A percentile compares a stretch with the other conserved stretches of the same genome.
phyloP scores from a whole-genome alignment of 2,329 filamentous ascomycete genomes.

The Apiospora aurea region DNA sequence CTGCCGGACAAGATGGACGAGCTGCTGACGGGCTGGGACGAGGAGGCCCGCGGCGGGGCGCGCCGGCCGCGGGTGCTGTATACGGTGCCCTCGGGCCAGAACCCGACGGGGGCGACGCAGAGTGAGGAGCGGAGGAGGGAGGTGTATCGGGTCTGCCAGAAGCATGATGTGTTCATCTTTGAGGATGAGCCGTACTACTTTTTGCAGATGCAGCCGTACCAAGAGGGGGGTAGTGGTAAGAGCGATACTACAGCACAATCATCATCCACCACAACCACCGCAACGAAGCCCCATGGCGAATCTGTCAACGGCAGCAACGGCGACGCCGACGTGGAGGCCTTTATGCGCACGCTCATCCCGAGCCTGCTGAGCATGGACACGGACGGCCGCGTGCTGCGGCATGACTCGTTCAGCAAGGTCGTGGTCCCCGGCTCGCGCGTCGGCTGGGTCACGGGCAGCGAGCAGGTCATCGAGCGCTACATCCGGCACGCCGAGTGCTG shows the following conservation, averaged over 20 bases:
- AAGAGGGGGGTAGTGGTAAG: slow-evolving; percentile 46
- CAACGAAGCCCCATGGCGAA: slow-evolving; percentile 42
- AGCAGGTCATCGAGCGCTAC: slow-evolving; percentile 84
- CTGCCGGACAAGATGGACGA: slow-evolving; percentile 59
- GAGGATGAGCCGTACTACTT: slow-evolving; percentile 98
- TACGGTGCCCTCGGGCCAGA: slow-evolving; percentile 79
- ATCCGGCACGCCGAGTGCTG: slow-evolving; percentile 82
- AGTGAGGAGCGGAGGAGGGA: slow-evolving; percentile 69
- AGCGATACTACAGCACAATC: too few relatives aligned
- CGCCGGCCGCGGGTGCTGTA: slow-evolving; percentile 64
- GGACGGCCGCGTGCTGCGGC: slow-evolving; percentile 86
- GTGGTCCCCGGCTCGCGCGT: slow-evolving; percentile 81
- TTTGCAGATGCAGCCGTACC: slow-evolving; percentile 83
- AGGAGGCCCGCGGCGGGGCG: slow-evolving; percentile 45
- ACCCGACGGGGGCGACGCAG: slow-evolving; percentile 89
- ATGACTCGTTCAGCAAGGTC: slow-evolving; percentile 95
- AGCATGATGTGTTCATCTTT: slow-evolving; percentile 85
- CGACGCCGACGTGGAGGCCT: slow-evolving; percentile 71
- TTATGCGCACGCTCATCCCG: slow-evolving; percentile 76
- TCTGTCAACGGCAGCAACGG: slow-evolving; percentile 56
- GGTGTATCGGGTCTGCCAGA: slow-evolving; percentile 79
- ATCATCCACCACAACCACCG: neutral
- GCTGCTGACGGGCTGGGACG: slow-evolving; percentile 59
- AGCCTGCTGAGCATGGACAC: slow-evolving; percentile 81
- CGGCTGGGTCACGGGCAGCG: slow-evolving; percentile 89